Conservation (phyloP, 306 rosid species). For the Abrus precatorius region DNA sequence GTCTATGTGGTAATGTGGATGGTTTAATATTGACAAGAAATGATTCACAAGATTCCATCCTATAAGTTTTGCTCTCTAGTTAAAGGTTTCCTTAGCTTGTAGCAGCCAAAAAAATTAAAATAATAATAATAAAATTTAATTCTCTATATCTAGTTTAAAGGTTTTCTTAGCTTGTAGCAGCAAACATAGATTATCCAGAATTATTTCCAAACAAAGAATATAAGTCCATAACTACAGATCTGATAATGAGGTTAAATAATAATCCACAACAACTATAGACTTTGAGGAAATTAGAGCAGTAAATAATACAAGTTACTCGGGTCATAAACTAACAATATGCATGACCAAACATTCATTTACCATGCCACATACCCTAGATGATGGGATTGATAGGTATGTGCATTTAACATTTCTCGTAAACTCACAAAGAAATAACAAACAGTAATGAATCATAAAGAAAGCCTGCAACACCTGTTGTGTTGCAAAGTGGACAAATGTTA, state of each 20-base stretch:
- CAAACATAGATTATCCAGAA: slow-evolving; percentile 4
- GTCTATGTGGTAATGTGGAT: too few relatives aligned
- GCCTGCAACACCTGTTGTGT: background rate
- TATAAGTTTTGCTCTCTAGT: too few relatives aligned
- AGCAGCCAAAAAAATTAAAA: too few relatives aligned
- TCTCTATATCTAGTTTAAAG: too few relatives aligned
- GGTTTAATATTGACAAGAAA: too few relatives aligned
- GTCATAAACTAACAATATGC: slow-evolving; percentile 11
- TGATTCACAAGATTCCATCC: too few relatives aligned
- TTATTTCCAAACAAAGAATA: slow-evolving; percentile 14
- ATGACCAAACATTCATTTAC: background rate
- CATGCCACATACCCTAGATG: too few relatives aligned
- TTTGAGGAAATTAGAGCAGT: slow-evolving; percentile 2
- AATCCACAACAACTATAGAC: slow-evolving; percentile 6
- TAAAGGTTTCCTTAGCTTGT: too few relatives aligned
- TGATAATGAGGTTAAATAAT: background rate
- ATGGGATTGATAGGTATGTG: too few relatives aligned
- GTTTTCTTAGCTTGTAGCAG: too few relatives aligned
- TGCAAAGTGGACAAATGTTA: background rate
- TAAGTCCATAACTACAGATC: slow-evolving; percentile 9
- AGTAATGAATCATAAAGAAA: background rate
- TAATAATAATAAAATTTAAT: too few relatives aligned
- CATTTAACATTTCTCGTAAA: too few relatives aligned
- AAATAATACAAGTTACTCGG: slow-evolving; percentile 9
- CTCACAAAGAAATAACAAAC: background rate